Conservation (phyloP, 2,329 filamentous ascomycete species). For the Aaosphaeria arxii region DNA sequence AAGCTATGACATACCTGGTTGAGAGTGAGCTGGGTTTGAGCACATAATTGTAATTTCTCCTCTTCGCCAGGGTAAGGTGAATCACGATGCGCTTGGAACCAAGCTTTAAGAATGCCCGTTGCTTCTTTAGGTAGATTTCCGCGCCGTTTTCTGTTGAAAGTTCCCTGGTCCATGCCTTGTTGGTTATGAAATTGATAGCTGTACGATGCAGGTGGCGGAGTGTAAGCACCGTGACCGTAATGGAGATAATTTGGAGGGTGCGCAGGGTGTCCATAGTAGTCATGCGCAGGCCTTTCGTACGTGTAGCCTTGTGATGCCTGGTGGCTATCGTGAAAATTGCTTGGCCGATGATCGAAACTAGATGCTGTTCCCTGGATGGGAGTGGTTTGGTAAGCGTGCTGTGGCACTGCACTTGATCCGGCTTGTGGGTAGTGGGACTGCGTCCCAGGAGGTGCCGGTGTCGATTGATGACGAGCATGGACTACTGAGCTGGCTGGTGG, state of each 20-base stretch:
- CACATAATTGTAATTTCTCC: constrained; percentile 79
- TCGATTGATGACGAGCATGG: constrained; percentile 26
- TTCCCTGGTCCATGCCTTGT: constrained; percentile 23
- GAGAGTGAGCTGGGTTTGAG: constrained; percentile 72
- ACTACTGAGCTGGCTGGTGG: constrained; percentile 6
- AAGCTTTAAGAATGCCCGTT: constrained; percentile 74
- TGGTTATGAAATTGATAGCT: constrained; percentile 24
- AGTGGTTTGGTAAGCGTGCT: constrained; percentile 5
- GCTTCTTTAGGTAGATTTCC: constrained; percentile 90
- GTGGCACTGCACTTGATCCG: not conserved
- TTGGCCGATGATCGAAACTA: constrained; percentile 17
- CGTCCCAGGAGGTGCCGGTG: constrained; percentile 12
- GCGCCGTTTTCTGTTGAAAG: constrained; percentile 55
- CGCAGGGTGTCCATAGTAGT: not conserved
- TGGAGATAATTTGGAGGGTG: not conserved
- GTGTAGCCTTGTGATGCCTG: constrained; percentile 10
- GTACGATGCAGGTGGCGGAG: constrained; percentile 6
- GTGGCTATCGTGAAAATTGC: constrained; percentile 26
- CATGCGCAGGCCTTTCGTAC: constrained; percentile 11
- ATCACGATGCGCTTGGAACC: constrained; percentile 56
- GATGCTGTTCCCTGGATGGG: not conserved
- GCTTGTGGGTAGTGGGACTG: no score
- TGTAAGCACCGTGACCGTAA: constrained; percentile 15
- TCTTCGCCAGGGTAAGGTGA: constrained; percentile 88
- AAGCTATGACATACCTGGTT: constrained; percentile 53